These are phyloP conservation scores for Stylonectria norvegica DNA, from an alignment of 2,329 filamentous ascomycete genomes.

Conservation along the genomic window DNA sequence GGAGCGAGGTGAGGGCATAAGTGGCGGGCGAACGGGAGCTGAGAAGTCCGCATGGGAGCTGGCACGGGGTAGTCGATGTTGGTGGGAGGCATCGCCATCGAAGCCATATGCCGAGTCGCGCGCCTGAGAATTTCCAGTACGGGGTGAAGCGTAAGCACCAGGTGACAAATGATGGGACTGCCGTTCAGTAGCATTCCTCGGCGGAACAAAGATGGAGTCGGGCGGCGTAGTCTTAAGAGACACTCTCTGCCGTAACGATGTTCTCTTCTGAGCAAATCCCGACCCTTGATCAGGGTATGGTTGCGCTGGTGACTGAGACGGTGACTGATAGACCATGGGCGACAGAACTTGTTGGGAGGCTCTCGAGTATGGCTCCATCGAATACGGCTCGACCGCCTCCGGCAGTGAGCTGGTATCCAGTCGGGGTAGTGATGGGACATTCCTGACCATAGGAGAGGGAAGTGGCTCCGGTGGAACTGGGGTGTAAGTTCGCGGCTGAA, in stretches of 20 bases:
- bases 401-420: not conserved
- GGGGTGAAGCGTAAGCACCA: conserved; percentile 34
- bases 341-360: conserved; percentile 46
- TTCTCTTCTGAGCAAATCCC: conserved; percentile 34
- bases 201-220: conserved; percentile 53
- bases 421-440: conserved; percentile 5
- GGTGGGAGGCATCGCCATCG: conserved; percentile 41
- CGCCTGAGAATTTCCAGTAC: conserved; percentile 25
- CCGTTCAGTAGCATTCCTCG: conserved; percentile 25
- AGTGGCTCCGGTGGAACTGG: conserved; percentile 47
- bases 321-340: conserved; percentile 36
- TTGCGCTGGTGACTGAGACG: conserved; percentile 16
- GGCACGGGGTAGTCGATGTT: conserved; percentile 30
- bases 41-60: conserved; percentile 31
- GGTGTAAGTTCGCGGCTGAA: conserved; percentile 58
- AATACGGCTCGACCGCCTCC: too few species aligned
- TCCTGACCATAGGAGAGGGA: conserved; percentile 43
- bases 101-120: conserved; percentile 50
- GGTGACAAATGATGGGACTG: conserved; percentile 27
- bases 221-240: conserved; percentile 52
- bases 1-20: conserved; percentile 33
- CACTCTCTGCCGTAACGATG: conserved; percentile 52
- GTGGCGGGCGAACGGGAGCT: conserved; percentile 19
- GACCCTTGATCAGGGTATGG: conserved; percentile 9
- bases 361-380: conserved; percentile 56